Evolutionary conservation across 768 basidiomycete genomes (phyloP).

Genomic region (Tremella yokohamensis): DNA sequence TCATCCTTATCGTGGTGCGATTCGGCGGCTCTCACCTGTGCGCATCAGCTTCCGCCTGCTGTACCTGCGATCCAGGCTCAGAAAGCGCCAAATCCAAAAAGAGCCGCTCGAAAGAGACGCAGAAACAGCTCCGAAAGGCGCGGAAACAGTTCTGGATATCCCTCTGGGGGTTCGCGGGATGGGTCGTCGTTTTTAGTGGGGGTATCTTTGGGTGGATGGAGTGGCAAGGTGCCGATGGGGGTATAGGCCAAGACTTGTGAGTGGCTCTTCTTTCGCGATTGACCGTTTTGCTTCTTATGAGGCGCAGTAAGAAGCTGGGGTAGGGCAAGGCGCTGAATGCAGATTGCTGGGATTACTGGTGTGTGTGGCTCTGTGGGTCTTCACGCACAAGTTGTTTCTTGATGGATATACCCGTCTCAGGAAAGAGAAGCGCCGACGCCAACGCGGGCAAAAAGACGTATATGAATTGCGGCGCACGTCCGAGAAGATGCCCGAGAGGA

Average conservation of each 20-base stretch:
- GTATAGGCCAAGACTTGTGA: constrained; percentile 1
- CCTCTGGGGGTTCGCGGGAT: neutral
- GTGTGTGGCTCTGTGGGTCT: neutral
- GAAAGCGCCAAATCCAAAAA: neutral
- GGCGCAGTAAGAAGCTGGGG: no score
- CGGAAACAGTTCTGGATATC: neutral
- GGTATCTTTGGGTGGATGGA: neutral
- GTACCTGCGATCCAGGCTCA: neutral
- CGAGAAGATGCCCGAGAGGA: no score
- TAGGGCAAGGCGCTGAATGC: neutral
- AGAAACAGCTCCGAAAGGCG: neutral
- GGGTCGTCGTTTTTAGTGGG: neutral
- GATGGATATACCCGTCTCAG: no score
- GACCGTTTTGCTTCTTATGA: neutral
- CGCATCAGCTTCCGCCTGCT: neutral
- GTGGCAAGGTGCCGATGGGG: neutral
- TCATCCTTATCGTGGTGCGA: constrained; percentile 1
- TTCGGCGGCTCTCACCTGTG: neutral
- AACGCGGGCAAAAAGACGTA: no score
- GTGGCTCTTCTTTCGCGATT: neutral
- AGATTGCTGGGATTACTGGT: neutral
- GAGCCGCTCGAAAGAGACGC: neutral
- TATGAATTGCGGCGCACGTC: no score
- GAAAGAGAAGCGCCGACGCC: no score
- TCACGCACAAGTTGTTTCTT: constrained; percentile 1